Conservation (phyloP, 306 rosid genomes). For the Dalbergia cultrata region DNA sequence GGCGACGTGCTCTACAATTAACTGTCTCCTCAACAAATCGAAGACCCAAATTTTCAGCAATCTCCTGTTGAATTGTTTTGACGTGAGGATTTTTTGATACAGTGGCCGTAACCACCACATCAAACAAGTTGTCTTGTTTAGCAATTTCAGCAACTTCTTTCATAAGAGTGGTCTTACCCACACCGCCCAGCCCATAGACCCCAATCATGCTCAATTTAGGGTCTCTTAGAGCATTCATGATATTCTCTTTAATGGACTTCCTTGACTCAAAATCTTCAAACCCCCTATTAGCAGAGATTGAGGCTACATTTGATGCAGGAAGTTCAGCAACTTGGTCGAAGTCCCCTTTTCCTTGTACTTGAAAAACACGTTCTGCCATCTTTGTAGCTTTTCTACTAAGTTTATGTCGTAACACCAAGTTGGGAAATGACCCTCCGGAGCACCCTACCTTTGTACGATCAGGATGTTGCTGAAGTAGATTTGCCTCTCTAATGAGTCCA, state of each 20-base stretch:
- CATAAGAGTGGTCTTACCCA: slow-evolving; percentile 32
- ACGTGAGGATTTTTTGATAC: neutral
- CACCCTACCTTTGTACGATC: neutral
- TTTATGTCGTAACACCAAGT: slow-evolving; percentile 2
- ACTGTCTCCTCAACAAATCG: neutral
- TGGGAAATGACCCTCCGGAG: slow-evolving; percentile 7
- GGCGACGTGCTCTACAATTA: neutral
- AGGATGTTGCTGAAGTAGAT: neutral
- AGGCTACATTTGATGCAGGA: neutral
- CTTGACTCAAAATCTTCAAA: neutral
- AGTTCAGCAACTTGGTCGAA: neutral
- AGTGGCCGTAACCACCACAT: neutral
- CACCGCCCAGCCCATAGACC: slow-evolving; percentile 20
- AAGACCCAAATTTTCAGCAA: neutral
- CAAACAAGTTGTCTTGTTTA: neutral
- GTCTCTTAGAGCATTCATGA: neutral
- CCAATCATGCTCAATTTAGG: slow-evolving; percentile 5
- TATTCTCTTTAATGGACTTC: neutral
- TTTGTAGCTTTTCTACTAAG: slow-evolving; percentile 35
- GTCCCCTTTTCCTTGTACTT: neutral
- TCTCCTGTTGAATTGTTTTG: neutral
- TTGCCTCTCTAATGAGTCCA: neutral
- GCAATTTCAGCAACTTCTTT: neutral
- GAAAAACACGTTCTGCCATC: neutral
- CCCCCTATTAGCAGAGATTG: neutral